phyloP scores from a whole-genome alignment of 192 early-diverging fungal genomes.

The Gonapodya prolifera region DNA sequence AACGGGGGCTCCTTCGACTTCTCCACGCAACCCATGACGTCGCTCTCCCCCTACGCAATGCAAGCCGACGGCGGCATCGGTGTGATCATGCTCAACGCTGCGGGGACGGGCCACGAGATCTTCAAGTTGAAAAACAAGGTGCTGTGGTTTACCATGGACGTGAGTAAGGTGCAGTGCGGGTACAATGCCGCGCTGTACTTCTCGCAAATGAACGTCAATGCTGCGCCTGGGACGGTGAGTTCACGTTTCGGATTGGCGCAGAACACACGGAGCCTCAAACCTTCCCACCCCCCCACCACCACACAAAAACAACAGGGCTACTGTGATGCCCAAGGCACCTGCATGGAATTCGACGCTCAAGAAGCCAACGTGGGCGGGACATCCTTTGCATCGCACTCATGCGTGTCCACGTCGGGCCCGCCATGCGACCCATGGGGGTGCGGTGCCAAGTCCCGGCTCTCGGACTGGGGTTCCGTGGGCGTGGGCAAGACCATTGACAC shows the following conservation, averaged over 20 bases:
- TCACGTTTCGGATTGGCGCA: no score
- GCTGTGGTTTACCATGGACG: conserved; percentile 11
- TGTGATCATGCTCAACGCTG: not conserved
- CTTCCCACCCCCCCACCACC: no score
- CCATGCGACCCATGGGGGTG: conserved; percentile 22
- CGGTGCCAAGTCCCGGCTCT: conserved; percentile 9
- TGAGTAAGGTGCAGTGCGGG: conserved; percentile 18
- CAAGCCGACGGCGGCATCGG: not conserved
- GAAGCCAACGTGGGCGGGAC: conserved; percentile 17
- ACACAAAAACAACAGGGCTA: no score
- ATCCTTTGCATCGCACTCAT: conserved; percentile 17
- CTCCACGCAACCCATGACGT: not conserved
- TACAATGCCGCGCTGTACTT: conserved; percentile 29
- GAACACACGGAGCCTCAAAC: no score
- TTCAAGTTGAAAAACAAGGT: not conserved
- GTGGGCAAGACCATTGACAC: conserved; percentile 17
- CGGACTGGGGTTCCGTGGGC: conserved; percentile 9
- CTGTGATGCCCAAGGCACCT: conserved; percentile 23
- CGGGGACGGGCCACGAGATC: not conserved
- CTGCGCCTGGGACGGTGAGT: conserved; percentile 8
- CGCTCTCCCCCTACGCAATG: not conserved
- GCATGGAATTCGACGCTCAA: conserved; percentile 21
- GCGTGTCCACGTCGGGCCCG: not conserved
- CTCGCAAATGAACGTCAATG: conserved; percentile 16
- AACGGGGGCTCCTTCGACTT: not conserved